Conservation (phyloP, 75 land plant genomes). For the Ceratopteris richardii region DNA sequence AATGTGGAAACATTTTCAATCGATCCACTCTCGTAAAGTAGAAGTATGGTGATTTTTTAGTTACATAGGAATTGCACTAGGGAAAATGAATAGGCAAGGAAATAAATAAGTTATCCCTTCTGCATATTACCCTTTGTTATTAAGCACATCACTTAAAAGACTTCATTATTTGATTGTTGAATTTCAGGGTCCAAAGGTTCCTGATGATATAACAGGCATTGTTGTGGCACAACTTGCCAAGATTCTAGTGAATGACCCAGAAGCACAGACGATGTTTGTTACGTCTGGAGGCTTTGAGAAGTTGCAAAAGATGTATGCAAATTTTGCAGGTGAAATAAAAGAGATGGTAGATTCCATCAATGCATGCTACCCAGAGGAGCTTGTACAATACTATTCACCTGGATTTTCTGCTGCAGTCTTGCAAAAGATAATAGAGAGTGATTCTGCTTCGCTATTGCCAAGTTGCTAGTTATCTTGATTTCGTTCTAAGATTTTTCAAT, state of each 20-base stretch:
- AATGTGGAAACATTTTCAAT: too few species aligned
- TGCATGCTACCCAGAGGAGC: slow-evolving; percentile 17
- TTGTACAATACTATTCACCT: slow-evolving; percentile 32
- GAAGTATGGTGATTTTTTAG: too few species aligned
- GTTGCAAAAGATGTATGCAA: slow-evolving; percentile 13
- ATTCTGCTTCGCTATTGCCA: too few species aligned
- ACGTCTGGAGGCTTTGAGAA: slow-evolving; percentile 31
- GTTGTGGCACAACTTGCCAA: slow-evolving; percentile 20
- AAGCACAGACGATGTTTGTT: slow-evolving; percentile 25
- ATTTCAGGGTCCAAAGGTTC: slow-evolving; percentile 25
- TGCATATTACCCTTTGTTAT: too few species aligned
- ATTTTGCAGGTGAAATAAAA: slow-evolving; percentile 8
- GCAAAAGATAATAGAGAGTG: neutral
- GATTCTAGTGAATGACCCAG: slow-evolving; percentile 17
- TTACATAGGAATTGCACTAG: too few species aligned
- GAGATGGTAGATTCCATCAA: slow-evolving; percentile 19
- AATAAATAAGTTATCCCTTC: too few species aligned
- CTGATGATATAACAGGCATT: slow-evolving; percentile 16
- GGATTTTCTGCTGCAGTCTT: slow-evolving; percentile 2
- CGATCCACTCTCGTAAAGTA: too few species aligned
- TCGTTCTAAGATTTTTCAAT: too few species aligned
- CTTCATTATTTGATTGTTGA: too few species aligned
- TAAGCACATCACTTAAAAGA: too few species aligned
- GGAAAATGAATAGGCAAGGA: too few species aligned
- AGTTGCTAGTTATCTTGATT: too few species aligned